Evolutionary conservation across 306 rosid genomes (phyloP).

Genomic region (Arachis stenosperma): DNA sequence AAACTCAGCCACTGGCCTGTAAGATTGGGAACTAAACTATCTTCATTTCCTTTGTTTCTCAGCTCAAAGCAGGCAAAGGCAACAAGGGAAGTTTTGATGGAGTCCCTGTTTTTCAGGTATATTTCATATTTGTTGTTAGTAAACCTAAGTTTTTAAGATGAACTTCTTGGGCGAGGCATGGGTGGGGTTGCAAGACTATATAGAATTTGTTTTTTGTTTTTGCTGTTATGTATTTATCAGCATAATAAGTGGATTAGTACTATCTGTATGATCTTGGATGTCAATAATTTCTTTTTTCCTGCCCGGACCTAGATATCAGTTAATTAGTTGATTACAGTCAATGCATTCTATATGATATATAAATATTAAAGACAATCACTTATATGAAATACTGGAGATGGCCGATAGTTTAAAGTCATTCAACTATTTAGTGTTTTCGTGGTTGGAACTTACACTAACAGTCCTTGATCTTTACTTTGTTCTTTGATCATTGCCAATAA

Average conservation of each 20-base stretch:
- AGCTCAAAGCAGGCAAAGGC: constrained; percentile 69
- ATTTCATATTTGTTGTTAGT: constrained; percentile 31
- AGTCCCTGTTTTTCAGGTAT: constrained; percentile 96
- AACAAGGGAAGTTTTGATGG: constrained; percentile 79
- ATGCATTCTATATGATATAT: neutral
- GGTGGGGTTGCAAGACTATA: constrained; percentile 13
- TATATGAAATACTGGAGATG: constrained; percentile 6
- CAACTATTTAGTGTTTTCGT: constrained; percentile 3
- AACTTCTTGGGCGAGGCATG: constrained; percentile 17
- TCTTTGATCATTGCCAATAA: constrained; percentile 37
- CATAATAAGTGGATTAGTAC: neutral
- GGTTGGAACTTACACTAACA: neutral
- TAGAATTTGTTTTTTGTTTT: neutral
- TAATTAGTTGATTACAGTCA: neutral
- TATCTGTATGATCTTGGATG: neutral
- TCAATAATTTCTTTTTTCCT: constrained; percentile 24
- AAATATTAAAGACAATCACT: neutral
- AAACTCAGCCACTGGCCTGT: constrained; percentile 28
- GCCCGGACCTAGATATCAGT: constrained; percentile 16
- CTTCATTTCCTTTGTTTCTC: constrained; percentile 34
- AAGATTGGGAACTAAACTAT: constrained; percentile 31
- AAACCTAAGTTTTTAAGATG: constrained; percentile 24
- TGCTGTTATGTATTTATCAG: constrained; percentile 15
- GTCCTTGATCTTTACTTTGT: neutral
- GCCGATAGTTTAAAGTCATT: neutral